Percentiles rank a stretch among this genome's conserved stretches.
These are phyloP conservation scores for Yamadazyma taylorii DNA, from an alignment of 1,139 yeast genomes.

Conservation along the genomic window DNA sequence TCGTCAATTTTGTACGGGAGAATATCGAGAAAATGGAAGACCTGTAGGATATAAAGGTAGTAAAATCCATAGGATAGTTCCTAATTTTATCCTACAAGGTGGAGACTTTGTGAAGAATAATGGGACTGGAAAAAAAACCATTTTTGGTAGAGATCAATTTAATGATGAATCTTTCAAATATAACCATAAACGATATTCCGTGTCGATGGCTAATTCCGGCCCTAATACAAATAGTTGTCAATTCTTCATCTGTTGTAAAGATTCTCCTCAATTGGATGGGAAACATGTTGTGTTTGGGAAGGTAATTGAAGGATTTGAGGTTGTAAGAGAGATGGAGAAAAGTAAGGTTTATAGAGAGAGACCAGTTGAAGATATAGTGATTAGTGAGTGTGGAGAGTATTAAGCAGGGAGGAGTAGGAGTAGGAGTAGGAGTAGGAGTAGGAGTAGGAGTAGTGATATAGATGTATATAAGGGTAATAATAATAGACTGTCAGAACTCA, in stretches of 20 bases:
- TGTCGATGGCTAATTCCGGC: constrained; percentile 38
- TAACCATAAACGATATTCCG: constrained; percentile 24
- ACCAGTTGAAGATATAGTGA: constrained; percentile 23
- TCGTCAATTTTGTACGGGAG: constrained; percentile 58
- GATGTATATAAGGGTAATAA: too few relatives aligned
- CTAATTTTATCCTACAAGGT: constrained; percentile 35
- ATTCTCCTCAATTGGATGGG: constrained; percentile 38
- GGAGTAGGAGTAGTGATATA: too few relatives aligned
- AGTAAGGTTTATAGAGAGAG: constrained; percentile 35
- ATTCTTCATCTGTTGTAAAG: constrained; percentile 31
- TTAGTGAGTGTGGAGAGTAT: constrained; percentile 32
- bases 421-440: not conserved
- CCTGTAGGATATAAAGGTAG: constrained; percentile 29
- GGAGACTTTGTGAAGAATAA: constrained; percentile 40
- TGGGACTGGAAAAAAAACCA: constrained; percentile 43
- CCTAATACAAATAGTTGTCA: constrained; percentile 37
- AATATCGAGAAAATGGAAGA: constrained; percentile 33
- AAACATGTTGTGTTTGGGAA: constrained; percentile 58
- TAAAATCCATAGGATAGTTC: constrained; percentile 30
- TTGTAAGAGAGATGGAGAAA: constrained; percentile 15
- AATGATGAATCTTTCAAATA: constrained; percentile 34
- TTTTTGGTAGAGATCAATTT: constrained; percentile 23
- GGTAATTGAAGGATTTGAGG: constrained; percentile 35
- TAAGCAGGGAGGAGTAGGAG: constrained; percentile 22
- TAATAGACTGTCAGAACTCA: too few relatives aligned